phyloP scores from a whole-genome alignment of 495 filamentous ascomycete species.

The Entonaema liquescens region DNA sequence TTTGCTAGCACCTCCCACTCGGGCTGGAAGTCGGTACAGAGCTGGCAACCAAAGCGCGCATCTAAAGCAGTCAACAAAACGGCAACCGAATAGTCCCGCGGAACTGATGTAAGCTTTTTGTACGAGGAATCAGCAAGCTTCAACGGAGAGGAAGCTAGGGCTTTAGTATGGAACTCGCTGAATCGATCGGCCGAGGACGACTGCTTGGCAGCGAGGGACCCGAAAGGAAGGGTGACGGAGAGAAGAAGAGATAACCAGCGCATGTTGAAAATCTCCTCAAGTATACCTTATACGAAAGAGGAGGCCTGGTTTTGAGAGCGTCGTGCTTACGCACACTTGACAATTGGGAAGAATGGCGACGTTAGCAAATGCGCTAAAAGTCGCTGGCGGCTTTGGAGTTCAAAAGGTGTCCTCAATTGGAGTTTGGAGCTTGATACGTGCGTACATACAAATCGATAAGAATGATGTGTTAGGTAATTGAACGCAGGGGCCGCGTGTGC shows the following conservation, averaged over 20 bases:
- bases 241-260: constrained; percentile 66
- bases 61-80: constrained; percentile 91
- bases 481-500: constrained; percentile 19
- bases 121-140: constrained; percentile 80
- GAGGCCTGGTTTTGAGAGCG: not conserved
- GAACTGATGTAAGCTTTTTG: constrained; percentile 73
- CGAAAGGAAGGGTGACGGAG: constrained; percentile 61
- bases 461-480: constrained; percentile 2
- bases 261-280: constrained; percentile 53
- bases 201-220: constrained; percentile 65
- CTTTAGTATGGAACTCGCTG: constrained; percentile 70
- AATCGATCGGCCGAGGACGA: constrained; percentile 64
- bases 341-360: constrained; percentile 8
- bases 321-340: constrained; percentile 27
- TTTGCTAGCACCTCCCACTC: constrained; percentile 91
- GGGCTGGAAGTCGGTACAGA: constrained; percentile 90
- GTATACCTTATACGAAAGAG: constrained; percentile 9
- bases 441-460: not conserved
- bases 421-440: constrained; percentile 15
- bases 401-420: constrained; percentile 48
- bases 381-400: constrained; percentile 15
- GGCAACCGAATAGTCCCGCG: constrained; percentile 83
- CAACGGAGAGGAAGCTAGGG: constrained; percentile 71
- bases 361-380: constrained; percentile 14
- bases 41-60: constrained; percentile 80